Evolutionary conservation across 192 early-diverging fungal genomes (phyloP), one percentile per base, ranked within the genome.

Genomic region (Umbelopsis sp.): DNA sequence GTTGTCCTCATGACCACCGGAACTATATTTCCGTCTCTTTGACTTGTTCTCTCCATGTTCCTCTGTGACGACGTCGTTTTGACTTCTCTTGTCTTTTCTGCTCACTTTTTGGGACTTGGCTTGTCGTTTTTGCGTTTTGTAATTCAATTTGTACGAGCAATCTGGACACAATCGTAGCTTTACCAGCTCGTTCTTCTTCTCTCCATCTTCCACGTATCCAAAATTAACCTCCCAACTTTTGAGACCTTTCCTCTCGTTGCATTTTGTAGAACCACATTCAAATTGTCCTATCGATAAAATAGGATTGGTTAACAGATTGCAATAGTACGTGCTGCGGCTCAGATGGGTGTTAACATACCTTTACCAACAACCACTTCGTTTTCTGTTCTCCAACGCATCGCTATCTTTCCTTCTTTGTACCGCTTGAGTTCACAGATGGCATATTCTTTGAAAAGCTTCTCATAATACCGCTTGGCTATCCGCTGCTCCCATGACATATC

Each of bases 201-300:
- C 80, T 0, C 84, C 85, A 55, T 82, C 82, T 74, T 95, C 94
- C 23, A 89, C 72, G 78, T 94, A 95, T 10, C 72, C 88, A 74
- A 95, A 95, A 69, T 93, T 93, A 13, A 95, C 90, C 74, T 95
- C 94, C 94, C 94, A 95, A 41, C 90, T 89, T 44, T 84, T 73
- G 18, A 95, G 74, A 5, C 76, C 73, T 13, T 70, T 58, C n/a
- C 64, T 71, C 6, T 76, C 65, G 20, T 80, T 72, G 46, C 91
- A 88, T 27, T 71, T 46, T 23, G 88, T 76, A 68, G 87, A 90
- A 18, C 81, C 92, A 71, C 93, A 95, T 2, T 80, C 80, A 69
- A 91, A 93, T 69, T 93, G 91, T 0, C 93, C 88, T 88, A 50
- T 21, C 50, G 18, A 47, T 23, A 58, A 69, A 46, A 68, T n/a